Evolutionary conservation across 2,329 filamentous ascomycete species (phyloP).

Genomic region (Bipolaris cookei): DNA sequence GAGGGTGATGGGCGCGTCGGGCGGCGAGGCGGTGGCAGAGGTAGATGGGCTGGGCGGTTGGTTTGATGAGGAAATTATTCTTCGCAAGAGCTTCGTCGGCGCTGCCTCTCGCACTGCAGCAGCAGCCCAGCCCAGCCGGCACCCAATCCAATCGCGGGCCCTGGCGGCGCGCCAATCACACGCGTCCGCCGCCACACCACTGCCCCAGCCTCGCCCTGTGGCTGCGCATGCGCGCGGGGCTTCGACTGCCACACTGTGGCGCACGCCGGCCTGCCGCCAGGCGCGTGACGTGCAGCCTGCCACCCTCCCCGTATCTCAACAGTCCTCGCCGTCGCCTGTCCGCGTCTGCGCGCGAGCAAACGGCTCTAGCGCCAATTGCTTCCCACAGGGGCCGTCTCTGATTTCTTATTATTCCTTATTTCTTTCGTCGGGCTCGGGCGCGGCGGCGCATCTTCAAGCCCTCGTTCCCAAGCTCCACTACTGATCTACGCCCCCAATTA

Average conservation of each 20-base stretch:
- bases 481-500: conserved; percentile 28
- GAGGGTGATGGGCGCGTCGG: conserved; percentile 20
- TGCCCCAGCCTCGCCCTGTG: background rate
- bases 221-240: conserved; percentile 13
- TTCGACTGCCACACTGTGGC: conserved; percentile 1
- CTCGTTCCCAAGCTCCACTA: conserved; percentile 17
- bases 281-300: background rate
- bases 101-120: conserved; percentile 8
- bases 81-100: conserved; percentile 15
- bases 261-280: background rate
- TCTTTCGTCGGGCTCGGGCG: conserved; percentile 14
- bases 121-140: conserved; percentile 7
- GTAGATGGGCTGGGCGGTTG: conserved; percentile 26
- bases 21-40: conserved; percentile 9
- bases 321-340: background rate
- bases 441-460: conserved; percentile 13
- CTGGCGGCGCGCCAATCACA: conserved; percentile 10
- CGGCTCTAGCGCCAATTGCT: background rate
- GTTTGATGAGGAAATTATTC: conserved; percentile 20
- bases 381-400: background rate
- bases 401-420: background rate
- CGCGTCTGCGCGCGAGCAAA: background rate
- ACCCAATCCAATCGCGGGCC: background rate
- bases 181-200: conserved; percentile 5
- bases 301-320: background rate